Conservation (phyloP, 169 alveolate species). For the Theileria equi region DNA sequence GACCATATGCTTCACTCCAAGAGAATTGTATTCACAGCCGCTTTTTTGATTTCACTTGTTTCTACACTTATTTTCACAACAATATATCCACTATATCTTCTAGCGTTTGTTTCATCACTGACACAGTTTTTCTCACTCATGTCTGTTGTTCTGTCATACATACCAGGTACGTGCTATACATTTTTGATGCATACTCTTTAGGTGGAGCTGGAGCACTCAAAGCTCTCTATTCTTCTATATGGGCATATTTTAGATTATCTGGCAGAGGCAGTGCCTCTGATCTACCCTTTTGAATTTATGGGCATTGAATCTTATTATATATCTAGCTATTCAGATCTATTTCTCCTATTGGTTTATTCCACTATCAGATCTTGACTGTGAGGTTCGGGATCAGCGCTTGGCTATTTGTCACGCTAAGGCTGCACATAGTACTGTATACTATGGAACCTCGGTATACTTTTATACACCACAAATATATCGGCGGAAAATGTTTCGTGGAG, state of each 20-base stretch:
- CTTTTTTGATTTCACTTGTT: constrained; percentile 25
- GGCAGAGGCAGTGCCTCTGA: constrained; percentile 27
- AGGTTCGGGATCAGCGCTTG: too few relatives aligned
- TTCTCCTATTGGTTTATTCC: too few relatives aligned
- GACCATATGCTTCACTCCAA: constrained; percentile 55
- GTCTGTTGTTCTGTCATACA: constrained; percentile 53
- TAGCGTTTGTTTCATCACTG: constrained; percentile 52
- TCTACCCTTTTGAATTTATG: constrained; percentile 28
- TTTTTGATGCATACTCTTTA: not conserved
- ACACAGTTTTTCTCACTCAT: constrained; percentile 36
- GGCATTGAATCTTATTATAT: too few relatives aligned
- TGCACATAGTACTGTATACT: too few relatives aligned
- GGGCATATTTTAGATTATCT: constrained; percentile 55
- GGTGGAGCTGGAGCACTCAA: constrained; percentile 70
- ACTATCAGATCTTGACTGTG: too few relatives aligned
- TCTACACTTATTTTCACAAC: constrained; percentile 53
- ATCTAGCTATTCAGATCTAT: too few relatives aligned
- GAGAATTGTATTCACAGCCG: constrained; percentile 48
- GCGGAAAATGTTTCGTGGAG: too few relatives aligned
- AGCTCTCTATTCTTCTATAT: constrained; percentile 44
- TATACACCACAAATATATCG: too few relatives aligned
- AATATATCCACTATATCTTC: constrained; percentile 43
- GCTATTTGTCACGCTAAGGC: too few relatives aligned
- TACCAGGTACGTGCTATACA: constrained; percentile 41
- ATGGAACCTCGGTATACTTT: too few relatives aligned